Base-by-base conservation (phyloP, 1,284 basidiomycete genomes). In the Rhodotorula sp. region DNA sequence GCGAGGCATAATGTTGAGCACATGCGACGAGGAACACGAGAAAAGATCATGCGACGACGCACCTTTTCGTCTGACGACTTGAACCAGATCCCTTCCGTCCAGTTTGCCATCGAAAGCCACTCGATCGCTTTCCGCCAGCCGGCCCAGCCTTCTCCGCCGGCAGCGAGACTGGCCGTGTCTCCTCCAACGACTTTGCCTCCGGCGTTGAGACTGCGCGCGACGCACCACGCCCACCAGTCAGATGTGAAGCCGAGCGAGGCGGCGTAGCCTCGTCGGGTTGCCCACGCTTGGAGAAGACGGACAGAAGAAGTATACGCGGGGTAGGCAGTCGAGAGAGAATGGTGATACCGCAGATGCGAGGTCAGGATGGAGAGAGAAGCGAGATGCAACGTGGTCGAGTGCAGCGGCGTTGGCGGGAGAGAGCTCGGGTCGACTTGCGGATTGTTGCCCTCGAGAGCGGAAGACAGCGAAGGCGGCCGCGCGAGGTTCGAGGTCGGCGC, bases 401-500 rank as follows among this genome's bases (percentile, higher is more conserved):
- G 80, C 18, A 81, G 78, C 4, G 80, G 75, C 1, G 75, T 75
- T 22, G 72, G 33, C 3, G 69, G 72, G 26, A 77, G 69, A 4
- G 66, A 18, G 7, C 66, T 30, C 18, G 72, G 71, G 29, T 71
- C 66, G 74, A 70, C 22, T 37, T 70, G 69, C 22, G 60, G 65
- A 51, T 71, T 67, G 29, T 60, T 46, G 53, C 65, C 67, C 20
- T 80, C 1, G 91, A 92, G 0, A 89, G 92, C 0, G 89, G 83
- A 59, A 30, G 67, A 53, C 64, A 66, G 57, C 14, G 70, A 68
- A n/a, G 70, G 72, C 17, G 73, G 75, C 6, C 81, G 78, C 7
- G 81, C 75, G 53, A 90, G 88, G 30, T 79, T 82, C 61, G 78
- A 76, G 24, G 86, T 82, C 0, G 95, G 95, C 0, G 89, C 88